These are phyloP conservation scores for Scytalidium sp. DNA, from an alignment of 2,329 filamentous ascomycete species.

Conservation along the genomic window DNA sequence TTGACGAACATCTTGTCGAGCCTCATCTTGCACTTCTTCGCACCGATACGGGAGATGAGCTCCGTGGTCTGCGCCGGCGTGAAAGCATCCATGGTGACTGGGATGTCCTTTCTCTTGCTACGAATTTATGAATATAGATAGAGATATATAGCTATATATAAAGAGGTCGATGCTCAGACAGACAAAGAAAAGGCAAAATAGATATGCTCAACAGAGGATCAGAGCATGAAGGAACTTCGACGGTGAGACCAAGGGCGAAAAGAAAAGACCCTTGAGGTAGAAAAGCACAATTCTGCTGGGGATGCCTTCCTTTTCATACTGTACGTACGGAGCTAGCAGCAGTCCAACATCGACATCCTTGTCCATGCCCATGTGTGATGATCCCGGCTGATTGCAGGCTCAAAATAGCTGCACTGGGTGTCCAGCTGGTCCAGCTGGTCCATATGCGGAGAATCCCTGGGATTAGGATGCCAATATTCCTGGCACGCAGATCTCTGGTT, in stretches of 20 bases:
- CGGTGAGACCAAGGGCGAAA: background rate
- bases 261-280: too few species aligned
- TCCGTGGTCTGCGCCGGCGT: conserved; percentile 47
- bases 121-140: background rate
- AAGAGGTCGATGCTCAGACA: background rate
- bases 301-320: background rate
- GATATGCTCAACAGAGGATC: background rate
- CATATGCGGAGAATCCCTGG: background rate
- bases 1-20: conserved; percentile 51
- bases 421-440: too few species aligned
- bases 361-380: background rate
- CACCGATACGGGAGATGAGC: conserved; percentile 46
- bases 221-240: background rate
- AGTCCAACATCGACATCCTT: background rate
- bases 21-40: conserved; percentile 49
- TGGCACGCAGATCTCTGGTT: background rate
- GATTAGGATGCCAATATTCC: background rate
- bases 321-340: background rate
- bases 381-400: background rate
- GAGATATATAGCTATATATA: background rate
- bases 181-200: background rate
- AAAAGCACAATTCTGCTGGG: background rate
- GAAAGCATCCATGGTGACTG: conserved; percentile 33
- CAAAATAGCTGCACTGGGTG: background rate
- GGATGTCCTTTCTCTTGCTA: background rate